Evolutionary conservation across 345 rosid genomes (phyloP).

Genomic region (Capsella bursapastoris): DNA sequence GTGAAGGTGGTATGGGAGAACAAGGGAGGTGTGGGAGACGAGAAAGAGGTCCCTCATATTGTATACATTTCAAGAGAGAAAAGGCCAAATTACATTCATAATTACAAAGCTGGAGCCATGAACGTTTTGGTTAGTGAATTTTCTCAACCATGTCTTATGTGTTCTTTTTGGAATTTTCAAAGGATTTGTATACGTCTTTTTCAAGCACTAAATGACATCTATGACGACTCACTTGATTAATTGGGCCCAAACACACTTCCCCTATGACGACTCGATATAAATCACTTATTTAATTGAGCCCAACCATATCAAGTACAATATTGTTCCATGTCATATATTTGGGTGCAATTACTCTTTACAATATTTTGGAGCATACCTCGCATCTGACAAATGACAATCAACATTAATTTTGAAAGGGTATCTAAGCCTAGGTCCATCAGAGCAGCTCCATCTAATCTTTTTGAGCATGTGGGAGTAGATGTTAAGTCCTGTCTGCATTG

Average conservation of each 20-base stretch:
- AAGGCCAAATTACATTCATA: slow-evolving; percentile 55
- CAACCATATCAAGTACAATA: neutral
- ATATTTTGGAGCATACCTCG: neutral
- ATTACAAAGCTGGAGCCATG: slow-evolving; percentile 84
- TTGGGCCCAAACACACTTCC: neutral
- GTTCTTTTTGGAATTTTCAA: too few species aligned
- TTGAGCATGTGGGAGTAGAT: too few species aligned
- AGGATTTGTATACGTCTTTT: too few species aligned
- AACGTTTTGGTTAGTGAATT: slow-evolving; percentile 55
- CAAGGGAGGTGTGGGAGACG: slow-evolving; percentile 42
- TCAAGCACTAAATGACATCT: too few species aligned
- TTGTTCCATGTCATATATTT: neutral
- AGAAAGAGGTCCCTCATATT: slow-evolving; percentile 56
- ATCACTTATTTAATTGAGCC: neutral
- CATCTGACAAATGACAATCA: neutral
- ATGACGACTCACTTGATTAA: too few species aligned
- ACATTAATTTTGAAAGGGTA: neutral
- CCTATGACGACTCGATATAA: too few species aligned
- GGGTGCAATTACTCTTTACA: neutral
- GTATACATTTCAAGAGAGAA: slow-evolving; percentile 75
- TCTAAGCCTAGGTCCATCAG: too few species aligned
- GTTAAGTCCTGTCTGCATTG: too few species aligned
- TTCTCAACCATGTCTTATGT: neutral
- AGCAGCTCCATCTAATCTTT: neutral
- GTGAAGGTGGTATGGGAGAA: slow-evolving; percentile 64